Evolutionary conservation across 2,329 filamentous ascomycete genomes (phyloP), one percentile per base, ranked within the genome.

Genomic region (Annulohypoxylon truncatum): DNA sequence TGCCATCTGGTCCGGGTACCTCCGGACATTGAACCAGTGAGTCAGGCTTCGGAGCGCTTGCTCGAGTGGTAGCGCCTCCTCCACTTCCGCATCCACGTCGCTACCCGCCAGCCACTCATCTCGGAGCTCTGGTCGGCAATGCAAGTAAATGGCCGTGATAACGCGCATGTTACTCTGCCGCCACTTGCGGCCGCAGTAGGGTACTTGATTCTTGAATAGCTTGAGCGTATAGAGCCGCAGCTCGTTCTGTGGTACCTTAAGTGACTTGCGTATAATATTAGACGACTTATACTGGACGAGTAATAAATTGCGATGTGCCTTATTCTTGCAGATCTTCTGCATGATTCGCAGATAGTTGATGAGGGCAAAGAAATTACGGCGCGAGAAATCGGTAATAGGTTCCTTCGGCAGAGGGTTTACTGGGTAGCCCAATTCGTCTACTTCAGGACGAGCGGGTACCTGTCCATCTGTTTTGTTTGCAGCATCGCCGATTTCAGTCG

Each of bases 151-250:
- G 2, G 94, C 94, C 0, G 96, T 99, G 76, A 99, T 99, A 75
- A 98, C 94, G 59, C 95, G 92, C 96, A 99, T 99, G 79, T 99
- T 98, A 72, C 90, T 90, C 81, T 98, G 96, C 12, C 96, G 90
- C 96, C 96, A 99, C 82, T 99, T 99, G 44, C 96, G 90, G 20
- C 96, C 95, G 79, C 95, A 98, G 83, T 97, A 99, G 0, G 96
- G 96, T 3, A 99, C 96, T 79, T 99, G 96, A 66, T 94, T 96
- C 80, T 99, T 99, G 89, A 98, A 98, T 0, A 99, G 86, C 80
- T 99, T 99, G 72, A 99, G 87, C 0, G 96, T 97, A 82, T 98
- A 98, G 44, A 97, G 89, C 4, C 96, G 90, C 40, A 99, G 85
- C 74, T 93, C 87, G 1, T 90, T 90, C 75, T 99, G 93, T 0